Evolutionary conservation across 371 early-diverging fungal species (phyloP).

Genomic region (Dichotomocladium elegans): DNA sequence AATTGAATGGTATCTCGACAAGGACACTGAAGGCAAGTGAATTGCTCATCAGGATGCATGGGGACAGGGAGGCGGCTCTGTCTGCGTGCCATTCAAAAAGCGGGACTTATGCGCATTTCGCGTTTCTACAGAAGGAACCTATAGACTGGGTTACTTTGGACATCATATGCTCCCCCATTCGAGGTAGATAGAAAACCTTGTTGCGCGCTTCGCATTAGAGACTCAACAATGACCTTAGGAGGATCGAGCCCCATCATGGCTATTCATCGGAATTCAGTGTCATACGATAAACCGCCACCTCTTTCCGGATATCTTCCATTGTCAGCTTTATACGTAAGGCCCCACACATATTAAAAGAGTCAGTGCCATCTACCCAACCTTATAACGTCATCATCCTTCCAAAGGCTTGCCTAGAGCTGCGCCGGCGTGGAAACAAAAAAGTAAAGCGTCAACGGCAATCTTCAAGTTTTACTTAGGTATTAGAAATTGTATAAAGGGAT

Average conservation of each 20-base stretch:
- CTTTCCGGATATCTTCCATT: too few species aligned
- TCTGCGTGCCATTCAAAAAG: background rate
- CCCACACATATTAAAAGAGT: too few species aligned
- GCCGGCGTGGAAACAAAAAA: too few species aligned
- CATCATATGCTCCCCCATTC: constrained; percentile 19
- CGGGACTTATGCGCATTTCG: constrained; percentile 10
- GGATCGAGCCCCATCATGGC: constrained; percentile 5
- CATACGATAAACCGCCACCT: too few species aligned
- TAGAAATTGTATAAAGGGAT: too few species aligned
- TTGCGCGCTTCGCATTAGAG: background rate
- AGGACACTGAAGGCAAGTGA: constrained; percentile 16
- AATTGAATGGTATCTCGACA: constrained; percentile 33
- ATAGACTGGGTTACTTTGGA: constrained; percentile 37
- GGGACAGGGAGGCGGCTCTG: background rate
- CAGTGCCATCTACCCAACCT: too few species aligned
- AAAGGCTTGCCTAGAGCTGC: too few species aligned
- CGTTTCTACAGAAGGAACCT: constrained; percentile 20
- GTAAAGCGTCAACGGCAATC: too few species aligned
- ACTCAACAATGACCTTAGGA: background rate
- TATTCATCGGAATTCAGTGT: constrained; percentile 11
- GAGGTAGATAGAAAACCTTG: constrained; percentile 16
- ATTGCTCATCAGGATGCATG: constrained; percentile 6
- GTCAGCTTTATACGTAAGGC: too few species aligned
- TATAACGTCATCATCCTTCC: too few species aligned
- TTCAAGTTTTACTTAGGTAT: too few species aligned